Percentiles rank a stretch among this genome's conserved stretches.
Conservation (phyloP, 2,329 filamentous ascomycete genomes). For the Clonostachys rhizophaga region DNA sequence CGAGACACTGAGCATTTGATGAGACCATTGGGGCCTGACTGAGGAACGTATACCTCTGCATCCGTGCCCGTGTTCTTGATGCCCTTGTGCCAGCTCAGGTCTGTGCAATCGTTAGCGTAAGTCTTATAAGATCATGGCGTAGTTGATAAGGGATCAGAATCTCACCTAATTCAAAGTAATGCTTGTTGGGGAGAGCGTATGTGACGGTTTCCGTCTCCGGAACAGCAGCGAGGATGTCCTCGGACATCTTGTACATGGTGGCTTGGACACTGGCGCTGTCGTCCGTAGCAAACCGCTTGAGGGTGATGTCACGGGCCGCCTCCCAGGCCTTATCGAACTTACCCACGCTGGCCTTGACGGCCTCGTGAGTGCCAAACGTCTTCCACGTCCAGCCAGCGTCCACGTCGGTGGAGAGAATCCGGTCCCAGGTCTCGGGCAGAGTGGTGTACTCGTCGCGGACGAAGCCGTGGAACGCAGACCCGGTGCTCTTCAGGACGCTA, state of each 20-base stretch:
- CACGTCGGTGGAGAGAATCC: conserved; percentile 91
- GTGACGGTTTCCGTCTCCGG: conserved; percentile 69
- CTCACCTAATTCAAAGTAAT: conserved; percentile 94
- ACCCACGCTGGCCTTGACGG: conserved; percentile 58
- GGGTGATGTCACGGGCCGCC: conserved; percentile 76
- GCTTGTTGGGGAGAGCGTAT: conserved; percentile 93
- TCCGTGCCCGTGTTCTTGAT: conserved; percentile 93
- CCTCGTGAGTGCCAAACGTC: conserved; percentile 58
- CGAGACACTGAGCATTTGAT: conserved; percentile 89
- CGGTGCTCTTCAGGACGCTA: conserved; percentile 92
- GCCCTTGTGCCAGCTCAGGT: conserved; percentile 94
- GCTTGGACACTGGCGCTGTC: conserved; percentile 90
- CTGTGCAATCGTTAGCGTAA: conserved; percentile 34
- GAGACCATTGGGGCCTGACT: conserved; percentile 88
- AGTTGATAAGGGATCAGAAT: background rate
- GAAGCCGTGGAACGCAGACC: conserved; percentile 93
- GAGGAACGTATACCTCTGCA: conserved; percentile 91
- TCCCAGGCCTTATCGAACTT: conserved; percentile 79
- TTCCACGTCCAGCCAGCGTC: conserved; percentile 86
- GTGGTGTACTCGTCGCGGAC: conserved; percentile 91
- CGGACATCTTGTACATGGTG: conserved; percentile 99
- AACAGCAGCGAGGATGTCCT: conserved; percentile 73
- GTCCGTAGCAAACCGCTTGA: conserved; percentile 87
- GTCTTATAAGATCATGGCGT: background rate
- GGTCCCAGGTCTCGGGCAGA: conserved; percentile 86